Evolutionary conservation across 2,329 filamentous ascomycete genomes (phyloP), one percentile per base, ranked within the genome.

Genomic region (Penicillium sp.): DNA sequence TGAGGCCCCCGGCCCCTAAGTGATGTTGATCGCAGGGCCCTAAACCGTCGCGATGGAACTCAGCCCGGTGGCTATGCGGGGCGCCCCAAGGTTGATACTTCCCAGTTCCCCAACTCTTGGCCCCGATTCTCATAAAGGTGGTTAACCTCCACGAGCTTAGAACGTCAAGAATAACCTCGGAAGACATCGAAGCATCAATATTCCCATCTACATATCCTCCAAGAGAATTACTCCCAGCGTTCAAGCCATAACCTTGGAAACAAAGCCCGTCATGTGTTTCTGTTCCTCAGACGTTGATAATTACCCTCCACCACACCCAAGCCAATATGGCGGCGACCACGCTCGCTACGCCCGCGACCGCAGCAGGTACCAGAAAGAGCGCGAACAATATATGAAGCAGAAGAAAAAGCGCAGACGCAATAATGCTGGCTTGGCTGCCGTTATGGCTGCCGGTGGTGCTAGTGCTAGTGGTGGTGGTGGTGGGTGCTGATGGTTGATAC

Each of bases 231-330:
- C 25, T 27, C 7, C 25, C 25, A 6, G 5, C 9, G 13, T 33
- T n/a, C 30, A 33, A 33, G 1, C n/a, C 4, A n/a, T 43, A 16
- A 2, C 20, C 4, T 43, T 16, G 40, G n/a, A 30, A 9, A 18
- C 14, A 36, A 36, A 45, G 20, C 18, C 24, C n/a, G 39, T 24
- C 8, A 50, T 52, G 54, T 58, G 54, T 36, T 55, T 56, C 18
- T 22, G 53, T 8, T 44, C 18, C 5, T 51, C 48, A 4, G 7
- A 25, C 1, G 18, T 25, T n/a, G 24, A 46, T 3, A 30, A 44
- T 40, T 36, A 46, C n/a, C 44, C 39, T 14, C 46, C 46, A 14
- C 33, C 42, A 2, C 31, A 46, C 10, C 46, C 27, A 18, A 39
- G 24, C 9, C 16, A 30, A 7, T 46, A 50, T 27, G 30, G 48